A percentile compares a stretch with the other conserved stretches of the same genome.
Evolutionary conservation across 2,329 filamentous ascomycete species (phyloP).

Genomic region (Magnaporthiopsis rhizophila): DNA sequence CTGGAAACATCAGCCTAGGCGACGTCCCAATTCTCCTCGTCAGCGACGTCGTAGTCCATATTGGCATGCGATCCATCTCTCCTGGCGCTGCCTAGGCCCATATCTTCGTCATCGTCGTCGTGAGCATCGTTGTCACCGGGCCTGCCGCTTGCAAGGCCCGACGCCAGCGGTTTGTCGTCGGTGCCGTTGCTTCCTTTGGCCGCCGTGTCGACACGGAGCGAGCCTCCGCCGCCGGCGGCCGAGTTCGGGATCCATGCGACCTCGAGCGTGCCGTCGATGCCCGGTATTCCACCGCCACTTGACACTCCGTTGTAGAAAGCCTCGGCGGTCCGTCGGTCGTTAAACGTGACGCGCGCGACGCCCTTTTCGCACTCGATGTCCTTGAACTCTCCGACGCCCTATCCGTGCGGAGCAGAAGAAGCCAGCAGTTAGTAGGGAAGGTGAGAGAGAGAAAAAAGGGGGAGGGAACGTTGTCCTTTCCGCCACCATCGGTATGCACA

Average conservation of each 20-base stretch:
- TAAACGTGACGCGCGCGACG: conserved; percentile 52
- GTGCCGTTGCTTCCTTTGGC: conserved; percentile 1
- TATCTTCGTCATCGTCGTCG: conserved; percentile 1
- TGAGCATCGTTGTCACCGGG: background rate
- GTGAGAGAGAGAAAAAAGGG: background rate
- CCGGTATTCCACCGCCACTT: conserved; percentile 45
- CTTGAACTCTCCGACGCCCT: conserved; percentile 57
- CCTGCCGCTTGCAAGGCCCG: background rate
- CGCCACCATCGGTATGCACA: conserved; percentile 19
- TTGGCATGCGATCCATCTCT: background rate
- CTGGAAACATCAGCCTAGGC: background rate
- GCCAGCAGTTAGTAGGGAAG: background rate
- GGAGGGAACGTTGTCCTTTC: background rate
- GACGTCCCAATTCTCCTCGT: conserved; percentile 5
- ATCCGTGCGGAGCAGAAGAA: background rate
- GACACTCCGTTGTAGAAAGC: conserved; percentile 52
- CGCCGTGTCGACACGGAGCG: background rate
- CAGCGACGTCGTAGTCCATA: conserved; percentile 6
- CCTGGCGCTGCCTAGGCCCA: background rate
- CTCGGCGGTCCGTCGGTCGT: conserved; percentile 63
- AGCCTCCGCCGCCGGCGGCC: background rate
- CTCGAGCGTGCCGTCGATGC: conserved; percentile 54
- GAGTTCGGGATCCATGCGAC: conserved; percentile 47
- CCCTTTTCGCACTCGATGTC: conserved; percentile 41
- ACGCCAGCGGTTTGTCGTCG: background rate